phyloP scores from a whole-genome alignment of 1,284 basidiomycete species.

The Agroathelia rolfsii region DNA sequence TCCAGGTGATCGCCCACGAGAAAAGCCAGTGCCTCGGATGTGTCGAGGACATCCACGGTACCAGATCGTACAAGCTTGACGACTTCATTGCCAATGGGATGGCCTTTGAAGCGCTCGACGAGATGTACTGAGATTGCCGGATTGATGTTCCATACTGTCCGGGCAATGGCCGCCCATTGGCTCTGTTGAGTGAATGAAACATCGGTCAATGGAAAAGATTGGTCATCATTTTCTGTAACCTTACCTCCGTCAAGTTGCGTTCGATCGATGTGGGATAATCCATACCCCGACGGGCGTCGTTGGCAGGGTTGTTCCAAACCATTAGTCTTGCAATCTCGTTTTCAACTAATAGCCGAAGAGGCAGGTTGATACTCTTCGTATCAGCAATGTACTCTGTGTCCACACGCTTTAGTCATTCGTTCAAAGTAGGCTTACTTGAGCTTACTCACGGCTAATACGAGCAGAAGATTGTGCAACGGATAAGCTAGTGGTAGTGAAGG shows the following conservation, averaged over 20 bases:
- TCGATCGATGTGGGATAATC: constrained; percentile 54
- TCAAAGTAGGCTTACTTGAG: constrained; percentile 1
- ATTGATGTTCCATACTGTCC: constrained; percentile 76
- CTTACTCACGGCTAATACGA: constrained; percentile 34
- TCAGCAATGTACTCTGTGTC: constrained; percentile 44
- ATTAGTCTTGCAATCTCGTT: constrained; percentile 81
- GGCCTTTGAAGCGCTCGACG: constrained; percentile 77
- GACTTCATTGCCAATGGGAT: constrained; percentile 59
- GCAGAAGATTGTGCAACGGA: constrained; percentile 38
- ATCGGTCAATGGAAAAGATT: constrained; percentile 2
- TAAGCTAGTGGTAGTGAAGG: constrained; percentile 63
- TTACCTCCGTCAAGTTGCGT: constrained; percentile 50
- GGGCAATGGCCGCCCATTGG: constrained; percentile 60
- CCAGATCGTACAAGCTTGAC: constrained; percentile 66
- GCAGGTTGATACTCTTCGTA: constrained; percentile 57
- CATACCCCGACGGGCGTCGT: constrained; percentile 58
- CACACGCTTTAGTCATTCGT: constrained; percentile 9
- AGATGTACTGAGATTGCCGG: constrained; percentile 80
- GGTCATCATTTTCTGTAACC: too few species aligned
- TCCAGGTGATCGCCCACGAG: constrained; percentile 71
- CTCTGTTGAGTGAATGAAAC: constrained; percentile 31
- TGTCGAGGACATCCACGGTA: constrained; percentile 62
- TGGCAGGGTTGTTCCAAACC: constrained; percentile 88
- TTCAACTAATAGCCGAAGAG: constrained; percentile 78
- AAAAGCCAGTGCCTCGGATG: constrained; percentile 73